Base-by-base conservation (phyloP, 73 alveolate species). In the Paramecium sexaurelia region DNA sequence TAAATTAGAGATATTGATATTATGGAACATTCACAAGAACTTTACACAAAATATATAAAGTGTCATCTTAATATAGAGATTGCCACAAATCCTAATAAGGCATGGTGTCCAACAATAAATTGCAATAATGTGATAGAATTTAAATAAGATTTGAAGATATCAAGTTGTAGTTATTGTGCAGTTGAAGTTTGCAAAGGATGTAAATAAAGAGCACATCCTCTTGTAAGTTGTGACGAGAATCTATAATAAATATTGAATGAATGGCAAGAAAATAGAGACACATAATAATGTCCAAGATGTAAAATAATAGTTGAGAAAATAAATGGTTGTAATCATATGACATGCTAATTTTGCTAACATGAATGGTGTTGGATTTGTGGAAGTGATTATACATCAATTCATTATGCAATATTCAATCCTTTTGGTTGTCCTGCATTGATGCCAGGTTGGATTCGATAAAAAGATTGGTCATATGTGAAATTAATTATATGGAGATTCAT, bases 281-380 rank as follows among this genome's bases (percentile, higher is more conserved):
- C 85, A 29, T 10, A 68, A 36, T 32, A 75, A 75, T 75, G 88
- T 75, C 88, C 88, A 33, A 35, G 36, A 22, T 75, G 88, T 37
- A 75, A 36, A 36, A 15, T 20, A 7, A 17, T 40, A 15, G 43
- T 75, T 15, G 61, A 75, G 22, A 75, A 75, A 36, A 36, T 7
- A 75, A 75, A 20, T 75, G 88, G 88, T 32, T 75, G 88, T 75
- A 75, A 75, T 75, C 88, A 75, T 19, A 75, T 75, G 88, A 75
- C 71, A 9, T 75, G 88, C 20, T 39, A 75, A 7, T 37, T 24
- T 37, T 75, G 88, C 19, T 7, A 5, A 75, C 88, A 75, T 75
- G 61, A 75, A 75, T 75, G 61, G 61, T 75, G 88, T 27, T 75
- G 88, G 88, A 35, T 75, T 13, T 75, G 88, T 75, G 41, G 41